Evolutionary conservation across 2,329 filamentous ascomycete genomes (phyloP).

Genomic region (Chaetomiaceae sp.): DNA sequence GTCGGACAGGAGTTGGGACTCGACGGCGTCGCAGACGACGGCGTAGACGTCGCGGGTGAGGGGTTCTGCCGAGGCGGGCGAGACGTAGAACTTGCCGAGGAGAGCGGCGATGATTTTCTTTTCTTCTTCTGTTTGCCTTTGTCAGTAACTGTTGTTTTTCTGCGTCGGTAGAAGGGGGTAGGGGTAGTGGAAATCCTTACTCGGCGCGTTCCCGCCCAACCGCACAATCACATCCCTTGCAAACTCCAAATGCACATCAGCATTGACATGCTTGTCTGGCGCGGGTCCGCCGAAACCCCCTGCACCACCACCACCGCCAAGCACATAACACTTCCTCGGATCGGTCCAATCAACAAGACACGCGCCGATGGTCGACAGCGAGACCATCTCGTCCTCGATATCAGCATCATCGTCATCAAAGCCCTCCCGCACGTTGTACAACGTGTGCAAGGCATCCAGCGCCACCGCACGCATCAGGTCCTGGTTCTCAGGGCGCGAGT

Average conservation of each 20-base stretch:
- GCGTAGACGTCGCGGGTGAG: conserved; percentile 55
- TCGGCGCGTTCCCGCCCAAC: conserved; percentile 60
- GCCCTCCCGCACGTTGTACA: conserved; percentile 68
- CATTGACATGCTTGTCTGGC: conserved; percentile 61
- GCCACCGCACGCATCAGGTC: conserved; percentile 72
- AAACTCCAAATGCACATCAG: conserved; percentile 75
- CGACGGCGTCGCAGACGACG: conserved; percentile 57
- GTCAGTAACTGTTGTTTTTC: conserved; percentile 13
- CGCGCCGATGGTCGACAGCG: conserved; percentile 69
- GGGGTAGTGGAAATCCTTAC: conserved; percentile 43
- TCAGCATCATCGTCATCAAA: conserved; percentile 72
- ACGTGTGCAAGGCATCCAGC: conserved; percentile 67
- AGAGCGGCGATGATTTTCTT: conserved; percentile 75
- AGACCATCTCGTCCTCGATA: conserved; percentile 72
- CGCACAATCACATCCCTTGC: conserved; percentile 73
- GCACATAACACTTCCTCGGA: conserved; percentile 66
- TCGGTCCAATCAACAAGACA: conserved; percentile 95
- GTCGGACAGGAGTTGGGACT: conserved; percentile 55
- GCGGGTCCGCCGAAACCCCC: too few relatives aligned
- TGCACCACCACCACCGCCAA: conserved; percentile 29
- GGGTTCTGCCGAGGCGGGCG: conserved; percentile 57
- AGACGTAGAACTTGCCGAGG: conserved; percentile 77
- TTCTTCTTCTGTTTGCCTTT: conserved; percentile 61
- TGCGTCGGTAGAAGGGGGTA: background rate
- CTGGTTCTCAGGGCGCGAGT: conserved; percentile 77